Conservation (phyloP, 2,329 filamentous ascomycete genomes). For the Fusarium neocosmosporiellum region DNA sequence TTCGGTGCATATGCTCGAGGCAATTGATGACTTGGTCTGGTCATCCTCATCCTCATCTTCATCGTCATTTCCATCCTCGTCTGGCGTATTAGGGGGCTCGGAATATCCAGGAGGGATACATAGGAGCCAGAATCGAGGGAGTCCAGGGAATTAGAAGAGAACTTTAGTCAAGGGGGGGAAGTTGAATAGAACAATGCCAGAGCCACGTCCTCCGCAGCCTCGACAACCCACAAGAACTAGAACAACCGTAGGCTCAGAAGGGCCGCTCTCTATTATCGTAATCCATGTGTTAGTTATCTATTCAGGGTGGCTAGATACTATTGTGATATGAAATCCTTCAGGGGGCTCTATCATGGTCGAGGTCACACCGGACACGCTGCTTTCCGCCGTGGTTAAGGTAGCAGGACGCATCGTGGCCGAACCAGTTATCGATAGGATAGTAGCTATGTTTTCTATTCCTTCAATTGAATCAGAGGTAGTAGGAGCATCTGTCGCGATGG, state of each 20-base stretch:
- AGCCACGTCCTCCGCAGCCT: slow-evolving; percentile 7
- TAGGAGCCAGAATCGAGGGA: slow-evolving; percentile 23
- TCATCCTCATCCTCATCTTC: slow-evolving; percentile 7
- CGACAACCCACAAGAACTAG: slow-evolving; percentile 24
- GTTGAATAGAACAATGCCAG: slow-evolving; percentile 21
- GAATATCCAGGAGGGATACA: slow-evolving; percentile 23
- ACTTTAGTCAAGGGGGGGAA: not conserved
- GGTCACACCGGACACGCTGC: not conserved
- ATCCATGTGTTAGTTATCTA: slow-evolving; percentile 33
- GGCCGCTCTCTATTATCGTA: slow-evolving; percentile 12
- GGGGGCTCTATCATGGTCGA: not conserved
- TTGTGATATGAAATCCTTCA: not conserved
- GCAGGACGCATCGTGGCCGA: not conserved
- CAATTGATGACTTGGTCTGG: not conserved
- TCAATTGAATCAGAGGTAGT: not conserved
- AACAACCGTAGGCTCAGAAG: slow-evolving; percentile 21
- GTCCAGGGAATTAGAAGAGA: slow-evolving; percentile 13
- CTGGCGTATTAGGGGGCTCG: not conserved
- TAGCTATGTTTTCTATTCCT: not conserved
- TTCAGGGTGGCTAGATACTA: not conserved
- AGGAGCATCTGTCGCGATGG: not conserved
- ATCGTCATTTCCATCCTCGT: not conserved
- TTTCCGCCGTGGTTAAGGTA: not conserved
- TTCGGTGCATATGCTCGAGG: slow-evolving; percentile 12
- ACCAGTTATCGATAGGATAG: not conserved